Evolutionary conservation across 768 basidiomycete species (phyloP), one percentile per base, ranked within the genome.

Genomic region (Rhodotorula paludigena): DNA sequence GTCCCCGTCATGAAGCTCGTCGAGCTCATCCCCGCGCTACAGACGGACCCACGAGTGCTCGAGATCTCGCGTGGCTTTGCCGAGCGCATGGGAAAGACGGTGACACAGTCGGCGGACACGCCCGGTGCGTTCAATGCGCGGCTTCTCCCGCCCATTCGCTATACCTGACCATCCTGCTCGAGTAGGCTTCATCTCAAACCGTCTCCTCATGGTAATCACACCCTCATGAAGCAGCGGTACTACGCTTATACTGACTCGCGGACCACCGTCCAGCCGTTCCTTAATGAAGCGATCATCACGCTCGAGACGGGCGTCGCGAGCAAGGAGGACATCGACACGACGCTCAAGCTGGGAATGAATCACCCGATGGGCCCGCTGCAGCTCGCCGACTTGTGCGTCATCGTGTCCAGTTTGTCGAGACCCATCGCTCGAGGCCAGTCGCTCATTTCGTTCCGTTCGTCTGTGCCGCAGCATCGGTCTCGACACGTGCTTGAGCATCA

Each of bases 1-100:
- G 93, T 96, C 8, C 93, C 93, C 5, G 89, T 94, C 39, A 96
- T 96, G 92, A 89, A 89, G 87, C 81, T 96, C 11, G 92, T 96
- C n/a, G 93, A 98, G 77, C 81, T 98, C 10, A 96, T 98, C 59
- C 86, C 93, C 2, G 92, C 88, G 5, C 83, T 96, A 15, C 93
- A 98, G 85, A 94, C 93, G 4, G 87, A 88, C 14, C 80, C 82
- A 33, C 84, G 86, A 18, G 89, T 88, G 0, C 81, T 94, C 9
- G 85, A 87, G 36, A 82, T 88, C 28, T 86, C 93, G 14, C 85
- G 86, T 16, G 81, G 84, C 5, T 96, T 93, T 74, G 93, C 93
- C 0, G 77, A 84, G 60, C 89, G 90, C 44, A 94, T 92, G 76
- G 91, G 89, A 44, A 98, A 98, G 82, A 88, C 92, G 82, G 92